Percentiles rank a stretch among this genome's conserved stretches.
Conservation (phyloP, 805 yeast species). For the Wickerhamiella hasegawae region DNA sequence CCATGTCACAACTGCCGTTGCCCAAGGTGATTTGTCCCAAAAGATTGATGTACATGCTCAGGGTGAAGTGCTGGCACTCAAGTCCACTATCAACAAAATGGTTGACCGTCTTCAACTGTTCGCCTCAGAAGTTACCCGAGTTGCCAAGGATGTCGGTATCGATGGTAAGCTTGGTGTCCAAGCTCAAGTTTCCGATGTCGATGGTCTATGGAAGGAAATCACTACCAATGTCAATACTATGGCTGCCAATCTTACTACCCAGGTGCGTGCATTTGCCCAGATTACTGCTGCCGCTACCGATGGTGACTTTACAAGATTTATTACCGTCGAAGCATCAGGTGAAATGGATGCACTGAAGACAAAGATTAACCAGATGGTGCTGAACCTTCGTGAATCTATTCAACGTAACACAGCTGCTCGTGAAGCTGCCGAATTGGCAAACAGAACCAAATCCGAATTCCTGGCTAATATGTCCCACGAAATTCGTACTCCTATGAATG, state of each 20-base stretch:
- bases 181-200: slow-evolving; percentile 81
- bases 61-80: slow-evolving; percentile 76
- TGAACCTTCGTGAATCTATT: slow-evolving; percentile 71
- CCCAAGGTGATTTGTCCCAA: slow-evolving; percentile 73
- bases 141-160: slow-evolving; percentile 84
- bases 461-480: slow-evolving; percentile 81
- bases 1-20: slow-evolving; percentile 82
- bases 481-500: slow-evolving; percentile 83
- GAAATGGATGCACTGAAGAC: slow-evolving; percentile 57
- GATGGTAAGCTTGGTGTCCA: slow-evolving; percentile 87
- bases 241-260: slow-evolving; percentile 88
- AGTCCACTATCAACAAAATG: slow-evolving; percentile 80
- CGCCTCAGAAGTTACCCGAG: slow-evolving; percentile 78
- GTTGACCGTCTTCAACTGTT: slow-evolving; percentile 79
- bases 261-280: slow-evolving; percentile 85
- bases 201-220: slow-evolving; percentile 83
- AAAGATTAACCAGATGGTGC: slow-evolving; percentile 63
- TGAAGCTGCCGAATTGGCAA: slow-evolving; percentile 86
- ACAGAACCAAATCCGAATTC: slow-evolving; percentile 77
- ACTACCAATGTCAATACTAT: slow-evolving; percentile 83
- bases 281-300: slow-evolving; percentile 90
- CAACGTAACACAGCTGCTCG: slow-evolving; percentile 87
- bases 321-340: slow-evolving; percentile 83
- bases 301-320: slow-evolving; percentile 80
- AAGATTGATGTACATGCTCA: slow-evolving; percentile 82